phyloP scores from a whole-genome alignment of 2,329 filamentous ascomycete species.

The Pseudogymnoascus verrucosus region DNA sequence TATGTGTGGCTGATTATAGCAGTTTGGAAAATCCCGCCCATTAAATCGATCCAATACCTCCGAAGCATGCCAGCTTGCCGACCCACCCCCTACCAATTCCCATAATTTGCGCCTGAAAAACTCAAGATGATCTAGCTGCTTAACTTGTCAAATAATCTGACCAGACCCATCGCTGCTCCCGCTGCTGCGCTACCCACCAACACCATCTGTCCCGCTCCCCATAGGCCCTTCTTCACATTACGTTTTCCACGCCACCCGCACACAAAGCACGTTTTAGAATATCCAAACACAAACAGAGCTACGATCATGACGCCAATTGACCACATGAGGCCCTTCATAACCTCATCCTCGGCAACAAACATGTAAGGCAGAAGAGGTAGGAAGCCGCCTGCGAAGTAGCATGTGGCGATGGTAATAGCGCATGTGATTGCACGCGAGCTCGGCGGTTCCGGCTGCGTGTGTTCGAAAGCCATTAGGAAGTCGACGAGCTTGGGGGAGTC shows the following conservation, averaged over 20 bases:
- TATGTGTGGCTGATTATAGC: not conserved
- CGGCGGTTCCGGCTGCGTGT: conserved; percentile 25
- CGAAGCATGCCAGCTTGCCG: not conserved
- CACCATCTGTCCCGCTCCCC: conserved; percentile 34
- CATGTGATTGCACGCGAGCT: conserved; percentile 31
- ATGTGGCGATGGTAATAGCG: conserved; percentile 46
- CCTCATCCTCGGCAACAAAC: conserved; percentile 33
- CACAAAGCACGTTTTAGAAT: conserved; percentile 51
- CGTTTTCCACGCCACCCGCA: conserved; percentile 28
- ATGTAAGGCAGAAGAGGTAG: conserved; percentile 50
- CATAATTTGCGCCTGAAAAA: not conserved
- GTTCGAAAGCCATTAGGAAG: conserved; percentile 33
- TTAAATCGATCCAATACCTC: not conserved
- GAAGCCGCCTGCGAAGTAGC: conserved; percentile 50
- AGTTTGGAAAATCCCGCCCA: not conserved
- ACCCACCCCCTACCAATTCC: not conserved
- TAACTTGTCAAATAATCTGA: conserved; percentile 23
- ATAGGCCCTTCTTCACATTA: conserved; percentile 22
- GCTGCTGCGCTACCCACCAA: conserved; percentile 32
- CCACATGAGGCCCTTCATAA: conserved; percentile 44
- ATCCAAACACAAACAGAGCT: conserved; percentile 57
- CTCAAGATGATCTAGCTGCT: not conserved
- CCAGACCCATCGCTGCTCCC: conserved; percentile 32
- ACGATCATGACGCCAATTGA: conserved; percentile 53
- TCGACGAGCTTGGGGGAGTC: conserved; percentile 28